Evolutionary conservation across 768 basidiomycete genomes (phyloP).

Genomic region (Serpula lacrymans): DNA sequence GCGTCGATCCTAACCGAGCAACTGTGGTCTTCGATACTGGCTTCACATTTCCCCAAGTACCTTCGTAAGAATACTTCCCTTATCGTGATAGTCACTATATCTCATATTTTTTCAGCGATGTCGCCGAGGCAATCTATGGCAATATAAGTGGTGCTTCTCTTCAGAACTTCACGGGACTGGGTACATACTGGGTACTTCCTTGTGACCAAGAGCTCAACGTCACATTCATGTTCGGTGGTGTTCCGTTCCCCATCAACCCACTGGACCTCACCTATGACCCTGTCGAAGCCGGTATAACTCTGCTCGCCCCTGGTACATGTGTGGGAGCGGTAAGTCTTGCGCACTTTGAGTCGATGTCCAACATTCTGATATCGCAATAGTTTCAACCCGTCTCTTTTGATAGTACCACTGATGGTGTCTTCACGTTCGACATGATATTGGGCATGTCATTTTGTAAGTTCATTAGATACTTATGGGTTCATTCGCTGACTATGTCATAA

Average conservation of each 20-base stretch:
- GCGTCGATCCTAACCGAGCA: slow-evolving; percentile 41
- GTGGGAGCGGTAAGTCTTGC: slow-evolving; percentile 40
- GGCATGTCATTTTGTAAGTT: slow-evolving; percentile 70
- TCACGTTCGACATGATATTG: slow-evolving; percentile 57
- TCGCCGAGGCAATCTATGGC: slow-evolving; percentile 62
- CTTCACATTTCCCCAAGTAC: slow-evolving; percentile 63
- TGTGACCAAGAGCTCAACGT: slow-evolving; percentile 63
- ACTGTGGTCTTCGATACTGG: slow-evolving; percentile 70
- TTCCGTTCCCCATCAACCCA: slow-evolving; percentile 59
- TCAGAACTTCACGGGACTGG: slow-evolving; percentile 33
- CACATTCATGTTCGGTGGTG: slow-evolving; percentile 60
- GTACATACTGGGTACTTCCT: slow-evolving; percentile 57
- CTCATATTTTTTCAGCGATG: slow-evolving; percentile 29
- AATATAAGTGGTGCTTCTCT: slow-evolving; percentile 51
- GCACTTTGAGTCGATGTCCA: neutral
- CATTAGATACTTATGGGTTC: neutral
- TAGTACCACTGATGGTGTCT: slow-evolving; percentile 19
- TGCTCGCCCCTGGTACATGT: slow-evolving; percentile 27
- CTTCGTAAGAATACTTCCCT: slow-evolving; percentile 33
- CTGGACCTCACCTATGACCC: slow-evolving; percentile 47
- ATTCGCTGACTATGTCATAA: neutral
- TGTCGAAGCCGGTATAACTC: slow-evolving; percentile 18
- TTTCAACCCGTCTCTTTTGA: slow-evolving; percentile 67
- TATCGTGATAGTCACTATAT: slow-evolving; percentile 11
- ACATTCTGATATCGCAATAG: slow-evolving; percentile 27